phyloP scores from a whole-genome alignment of 129 eudicot species.

The Rutidosis leptorrhynchoides region DNA sequence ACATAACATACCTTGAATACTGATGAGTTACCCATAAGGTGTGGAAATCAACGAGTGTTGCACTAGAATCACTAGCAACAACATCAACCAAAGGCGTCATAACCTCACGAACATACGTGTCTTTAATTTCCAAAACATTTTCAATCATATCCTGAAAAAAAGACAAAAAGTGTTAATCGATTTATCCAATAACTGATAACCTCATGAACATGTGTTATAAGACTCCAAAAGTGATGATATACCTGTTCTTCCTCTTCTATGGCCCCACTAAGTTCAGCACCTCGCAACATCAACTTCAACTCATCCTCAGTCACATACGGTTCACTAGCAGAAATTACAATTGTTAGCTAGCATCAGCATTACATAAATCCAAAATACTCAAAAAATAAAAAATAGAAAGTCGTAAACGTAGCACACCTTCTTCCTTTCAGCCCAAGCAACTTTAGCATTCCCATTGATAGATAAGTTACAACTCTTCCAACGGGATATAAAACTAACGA shows the following conservation, averaged over 20 bases:
- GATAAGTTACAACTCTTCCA: constrained; percentile 90
- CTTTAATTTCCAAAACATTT: constrained; percentile 96
- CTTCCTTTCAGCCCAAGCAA: constrained; percentile 89
- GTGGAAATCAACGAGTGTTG: constrained; percentile 88
- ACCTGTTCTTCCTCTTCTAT: constrained; percentile 99
- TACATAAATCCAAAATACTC: neutral
- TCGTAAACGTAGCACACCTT: constrained; percentile 44
- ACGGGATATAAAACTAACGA: constrained; percentile 87
- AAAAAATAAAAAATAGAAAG: neutral
- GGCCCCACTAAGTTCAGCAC: constrained; percentile 96
- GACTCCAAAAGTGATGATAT: constrained; percentile 13
- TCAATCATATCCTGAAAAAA: constrained; percentile 99
- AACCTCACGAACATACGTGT: constrained; percentile 95
- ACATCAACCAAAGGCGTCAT: constrained; percentile 99
- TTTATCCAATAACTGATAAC: constrained; percentile 6
- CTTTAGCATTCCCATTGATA: constrained; percentile 97
- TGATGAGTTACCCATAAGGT: constrained; percentile 91
- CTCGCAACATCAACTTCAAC: constrained; percentile 89
- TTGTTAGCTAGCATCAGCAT: neutral
- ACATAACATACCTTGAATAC: constrained; percentile 67
- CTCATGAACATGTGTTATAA: neutral
- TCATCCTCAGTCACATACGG: constrained; percentile 99
- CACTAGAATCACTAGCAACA: constrained; percentile 91
- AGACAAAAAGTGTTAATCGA: constrained; percentile 2
- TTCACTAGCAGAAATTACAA: constrained; percentile 50